phyloP scores from a whole-genome alignment of 169 alveolate species.

The Eimeria falciformis region DNA sequence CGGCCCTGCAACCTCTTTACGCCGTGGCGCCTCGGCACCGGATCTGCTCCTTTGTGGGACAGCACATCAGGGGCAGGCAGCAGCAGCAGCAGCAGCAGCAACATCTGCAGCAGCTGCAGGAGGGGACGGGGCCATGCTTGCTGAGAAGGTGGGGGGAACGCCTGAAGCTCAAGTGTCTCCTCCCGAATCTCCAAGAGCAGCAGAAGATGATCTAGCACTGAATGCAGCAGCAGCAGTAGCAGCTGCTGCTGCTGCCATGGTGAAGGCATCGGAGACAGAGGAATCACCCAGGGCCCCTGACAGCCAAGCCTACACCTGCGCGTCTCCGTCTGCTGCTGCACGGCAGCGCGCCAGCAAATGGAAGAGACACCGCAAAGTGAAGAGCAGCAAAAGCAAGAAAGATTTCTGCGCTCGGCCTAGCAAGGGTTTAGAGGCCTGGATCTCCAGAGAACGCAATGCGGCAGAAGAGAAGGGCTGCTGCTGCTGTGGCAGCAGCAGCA shows the following conservation, averaged over 20 bases:
- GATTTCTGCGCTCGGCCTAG: not conserved
- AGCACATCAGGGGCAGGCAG: not conserved
- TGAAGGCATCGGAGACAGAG: not conserved
- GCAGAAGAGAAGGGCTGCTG: no score
- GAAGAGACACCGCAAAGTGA: not conserved
- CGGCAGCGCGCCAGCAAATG: conserved; percentile 13
- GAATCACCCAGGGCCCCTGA: not conserved
- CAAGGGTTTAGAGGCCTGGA: not conserved
- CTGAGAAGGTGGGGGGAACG: not conserved
- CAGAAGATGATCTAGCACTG: not conserved
- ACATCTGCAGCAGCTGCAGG: not conserved
- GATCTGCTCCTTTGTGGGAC: not conserved
- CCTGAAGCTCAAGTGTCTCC: not conserved
- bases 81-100: conserved; percentile 37
- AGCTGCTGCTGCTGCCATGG: conserved; percentile 3
- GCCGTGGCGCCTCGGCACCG: conserved; percentile 40
- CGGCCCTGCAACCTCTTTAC: not conserved
- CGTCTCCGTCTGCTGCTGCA: not conserved
- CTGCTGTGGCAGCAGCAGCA: not conserved
- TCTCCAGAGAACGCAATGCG: not conserved
- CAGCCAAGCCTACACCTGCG: not conserved
- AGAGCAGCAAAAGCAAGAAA: conserved; percentile 22
- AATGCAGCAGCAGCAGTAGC: conserved; percentile 2
- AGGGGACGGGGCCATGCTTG: not conserved
- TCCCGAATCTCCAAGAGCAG: not conserved